phyloP scores from a whole-genome alignment of 208 protist species.

The Leishmania arabica region DNA sequence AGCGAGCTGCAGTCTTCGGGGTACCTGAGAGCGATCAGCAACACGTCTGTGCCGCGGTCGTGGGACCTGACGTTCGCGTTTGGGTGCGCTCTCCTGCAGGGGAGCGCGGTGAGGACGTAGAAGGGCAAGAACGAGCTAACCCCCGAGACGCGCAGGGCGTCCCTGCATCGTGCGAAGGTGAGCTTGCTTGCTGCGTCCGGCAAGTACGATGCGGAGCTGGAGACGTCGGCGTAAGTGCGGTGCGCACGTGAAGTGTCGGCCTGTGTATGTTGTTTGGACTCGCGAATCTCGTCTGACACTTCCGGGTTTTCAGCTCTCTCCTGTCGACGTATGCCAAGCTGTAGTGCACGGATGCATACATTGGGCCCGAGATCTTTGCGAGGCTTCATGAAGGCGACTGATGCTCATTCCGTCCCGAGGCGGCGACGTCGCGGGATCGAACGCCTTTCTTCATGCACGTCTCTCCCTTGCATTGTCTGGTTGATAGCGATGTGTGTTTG shows the following conservation, averaged over 20 bases:
- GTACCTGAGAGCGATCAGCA: conserved; percentile 97
- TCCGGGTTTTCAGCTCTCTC: background rate
- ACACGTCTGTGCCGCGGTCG: conserved; percentile 43
- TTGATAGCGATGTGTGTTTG: background rate
- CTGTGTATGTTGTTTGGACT: background rate
- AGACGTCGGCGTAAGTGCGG: conserved; percentile 59
- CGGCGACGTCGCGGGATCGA: background rate
- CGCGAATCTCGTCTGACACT: background rate
- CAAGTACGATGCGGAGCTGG: conserved; percentile 58
- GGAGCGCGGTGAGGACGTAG: conserved; percentile 91
- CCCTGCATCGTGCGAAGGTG: conserved; percentile 80
- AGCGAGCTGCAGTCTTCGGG: conserved; percentile 95
- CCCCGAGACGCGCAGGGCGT: conserved; percentile 51
- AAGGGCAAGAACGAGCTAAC: conserved; percentile 68
- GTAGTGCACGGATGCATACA: background rate
- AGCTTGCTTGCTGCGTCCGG: conserved; percentile 62
- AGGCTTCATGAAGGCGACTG: background rate
- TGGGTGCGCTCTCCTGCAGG: conserved; percentile 14
- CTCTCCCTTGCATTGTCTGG: background rate
- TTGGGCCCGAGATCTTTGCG: background rate
- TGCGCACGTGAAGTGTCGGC: background rate
- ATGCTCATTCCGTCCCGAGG: background rate
- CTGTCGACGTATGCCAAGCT: background rate
- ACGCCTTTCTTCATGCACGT: background rate
- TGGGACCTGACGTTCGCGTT: conserved; percentile 96